Evolutionary conservation across 805 yeast species (phyloP).

Genomic region (Candida broadrunensis): DNA sequence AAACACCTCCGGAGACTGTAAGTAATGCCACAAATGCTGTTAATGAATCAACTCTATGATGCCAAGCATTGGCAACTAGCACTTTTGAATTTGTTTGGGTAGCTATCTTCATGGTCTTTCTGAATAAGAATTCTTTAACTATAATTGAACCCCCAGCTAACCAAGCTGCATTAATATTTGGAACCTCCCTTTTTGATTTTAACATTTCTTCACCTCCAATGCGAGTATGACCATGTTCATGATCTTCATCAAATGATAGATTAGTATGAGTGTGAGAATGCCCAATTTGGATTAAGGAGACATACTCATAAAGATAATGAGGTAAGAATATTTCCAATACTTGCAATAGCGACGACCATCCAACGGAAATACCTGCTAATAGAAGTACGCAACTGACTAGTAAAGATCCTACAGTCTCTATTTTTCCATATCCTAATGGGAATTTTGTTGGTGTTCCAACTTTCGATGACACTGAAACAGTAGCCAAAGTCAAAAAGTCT

Average conservation of each 20-base stretch:
- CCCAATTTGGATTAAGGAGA: constrained; percentile 45
- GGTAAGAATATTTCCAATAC: constrained; percentile 69
- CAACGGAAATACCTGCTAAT: constrained; percentile 87
- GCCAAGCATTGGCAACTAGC: constrained; percentile 97
- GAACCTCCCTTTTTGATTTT: constrained; percentile 15
- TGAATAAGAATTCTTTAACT: constrained; percentile 84
- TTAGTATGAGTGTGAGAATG: constrained; percentile 53
- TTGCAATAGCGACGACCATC: constrained; percentile 75
- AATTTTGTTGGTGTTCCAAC: constrained; percentile 55
- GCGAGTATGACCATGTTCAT: constrained; percentile 20
- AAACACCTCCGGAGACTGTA: constrained; percentile 82
- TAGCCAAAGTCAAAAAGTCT: constrained; percentile 83
- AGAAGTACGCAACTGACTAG: constrained; percentile 81
- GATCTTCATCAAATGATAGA: constrained; percentile 3
- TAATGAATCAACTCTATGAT: constrained; percentile 90
- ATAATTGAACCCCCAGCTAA: constrained; percentile 85
- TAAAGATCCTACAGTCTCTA: constrained; percentile 89
- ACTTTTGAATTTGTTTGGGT: constrained; percentile 78
- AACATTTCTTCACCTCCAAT: constrained; percentile 17
- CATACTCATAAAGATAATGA: constrained; percentile 51
- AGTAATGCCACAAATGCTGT: constrained; percentile 88
- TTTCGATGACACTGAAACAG: constrained; percentile 73
- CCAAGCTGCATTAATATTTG: constrained; percentile 92
- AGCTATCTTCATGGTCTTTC: constrained; percentile 81
- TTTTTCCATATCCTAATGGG: constrained; percentile 90